phyloP scores from a whole-genome alignment of 257 asterid genomes.

The Solanum clarkiae region DNA sequence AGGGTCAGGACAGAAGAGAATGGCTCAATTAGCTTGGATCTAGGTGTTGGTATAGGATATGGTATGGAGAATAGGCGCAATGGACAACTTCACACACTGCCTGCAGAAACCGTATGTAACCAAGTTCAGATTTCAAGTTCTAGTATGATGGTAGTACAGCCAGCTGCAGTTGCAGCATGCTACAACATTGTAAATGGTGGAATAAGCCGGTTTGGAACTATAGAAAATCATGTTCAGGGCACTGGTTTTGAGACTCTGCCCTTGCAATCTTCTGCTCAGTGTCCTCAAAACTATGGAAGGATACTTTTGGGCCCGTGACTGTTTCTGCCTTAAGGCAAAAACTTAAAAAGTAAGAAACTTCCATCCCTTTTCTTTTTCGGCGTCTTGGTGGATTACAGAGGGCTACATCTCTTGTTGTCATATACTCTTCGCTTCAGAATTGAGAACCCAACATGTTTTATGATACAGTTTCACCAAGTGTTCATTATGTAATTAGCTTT shows the following conservation, averaged over 20 bases:
- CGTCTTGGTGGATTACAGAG: background rate
- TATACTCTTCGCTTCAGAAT: background rate
- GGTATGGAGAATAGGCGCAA: slow-evolving; percentile 22
- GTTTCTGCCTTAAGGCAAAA: background rate
- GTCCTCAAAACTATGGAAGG: slow-evolving; percentile 25
- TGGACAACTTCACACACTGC: slow-evolving; percentile 16
- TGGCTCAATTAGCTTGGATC: slow-evolving; percentile 59
- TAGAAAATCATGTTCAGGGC: slow-evolving; percentile 10
- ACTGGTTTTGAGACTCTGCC: slow-evolving; percentile 15
- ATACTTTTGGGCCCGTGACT: slow-evolving; percentile 28
- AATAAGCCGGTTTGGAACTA: slow-evolving; percentile 7
- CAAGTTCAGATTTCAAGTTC: slow-evolving; percentile 21
- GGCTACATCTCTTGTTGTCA: background rate
- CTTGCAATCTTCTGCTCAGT: slow-evolving; percentile 21
- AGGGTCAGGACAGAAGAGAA: slow-evolving; percentile 43
- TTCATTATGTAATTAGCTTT: background rate
- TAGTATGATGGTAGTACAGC: slow-evolving; percentile 28
- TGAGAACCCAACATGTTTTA: slow-evolving; percentile 10
- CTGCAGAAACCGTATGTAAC: slow-evolving; percentile 13
- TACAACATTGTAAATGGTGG: slow-evolving; percentile 23
- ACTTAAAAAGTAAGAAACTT: background rate
- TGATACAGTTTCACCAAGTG: background rate
- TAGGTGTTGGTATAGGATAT: slow-evolving; percentile 67
- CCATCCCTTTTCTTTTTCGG: background rate
- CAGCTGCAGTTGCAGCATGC: slow-evolving; percentile 29